Conservation (phyloP, 1,139 yeast genomes). For the Taphrina wiesneri region DNA sequence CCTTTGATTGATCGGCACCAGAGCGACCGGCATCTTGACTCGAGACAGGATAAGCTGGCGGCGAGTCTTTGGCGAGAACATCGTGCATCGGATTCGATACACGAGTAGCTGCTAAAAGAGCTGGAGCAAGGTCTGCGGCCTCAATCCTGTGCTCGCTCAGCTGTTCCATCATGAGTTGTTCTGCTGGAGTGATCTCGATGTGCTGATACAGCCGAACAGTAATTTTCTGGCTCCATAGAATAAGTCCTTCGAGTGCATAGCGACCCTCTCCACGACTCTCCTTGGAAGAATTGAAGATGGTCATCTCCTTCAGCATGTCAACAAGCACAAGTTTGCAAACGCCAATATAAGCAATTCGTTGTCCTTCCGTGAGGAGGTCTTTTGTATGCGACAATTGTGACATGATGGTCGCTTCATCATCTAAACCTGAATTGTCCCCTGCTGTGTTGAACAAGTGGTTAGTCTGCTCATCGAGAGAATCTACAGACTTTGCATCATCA, state of each 20-base stretch:
- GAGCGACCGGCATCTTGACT: background rate
- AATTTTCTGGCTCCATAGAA: constrained; percentile 79
- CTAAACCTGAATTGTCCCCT: constrained; percentile 48
- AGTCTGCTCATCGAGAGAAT: constrained; percentile 70
- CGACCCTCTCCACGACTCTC: constrained; percentile 63
- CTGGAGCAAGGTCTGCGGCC: constrained; percentile 66
- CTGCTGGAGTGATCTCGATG: constrained; percentile 69
- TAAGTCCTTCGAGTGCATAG: constrained; percentile 74
- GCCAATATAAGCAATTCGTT: constrained; percentile 90
- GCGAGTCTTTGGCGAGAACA: constrained; percentile 13
- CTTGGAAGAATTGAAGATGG: constrained; percentile 57
- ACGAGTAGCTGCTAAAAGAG: constrained; percentile 53
- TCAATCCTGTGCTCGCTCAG: constrained; percentile 81
- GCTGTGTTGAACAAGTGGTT: constrained; percentile 65
- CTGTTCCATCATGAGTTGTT: constrained; percentile 83
- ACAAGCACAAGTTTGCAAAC: constrained; percentile 72
- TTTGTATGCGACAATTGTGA: constrained; percentile 79
- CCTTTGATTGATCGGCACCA: constrained; percentile 21
- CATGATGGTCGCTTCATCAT: constrained; percentile 50
- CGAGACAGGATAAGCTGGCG: background rate
- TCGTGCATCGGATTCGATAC: constrained; percentile 50
- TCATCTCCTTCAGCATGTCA: constrained; percentile 78
- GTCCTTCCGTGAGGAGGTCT: constrained; percentile 75
- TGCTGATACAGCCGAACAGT: constrained; percentile 77
- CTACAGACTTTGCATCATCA: constrained; percentile 76